These are phyloP conservation scores for Fusarium sp. DNA, from an alignment of 2,329 filamentous ascomycete genomes.

Conservation along the genomic window DNA sequence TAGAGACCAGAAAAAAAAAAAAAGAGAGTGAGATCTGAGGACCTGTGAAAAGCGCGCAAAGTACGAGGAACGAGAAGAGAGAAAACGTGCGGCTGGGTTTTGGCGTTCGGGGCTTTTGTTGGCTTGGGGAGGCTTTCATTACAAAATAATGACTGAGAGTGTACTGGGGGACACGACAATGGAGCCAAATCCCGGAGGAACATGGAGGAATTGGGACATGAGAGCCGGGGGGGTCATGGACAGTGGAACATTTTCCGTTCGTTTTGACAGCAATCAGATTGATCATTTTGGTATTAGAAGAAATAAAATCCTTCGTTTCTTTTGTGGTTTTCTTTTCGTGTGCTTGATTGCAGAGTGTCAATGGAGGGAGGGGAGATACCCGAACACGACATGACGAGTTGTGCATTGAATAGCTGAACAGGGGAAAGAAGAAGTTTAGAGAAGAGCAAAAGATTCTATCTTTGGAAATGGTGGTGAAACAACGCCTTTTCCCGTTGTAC, in stretches of 20 bases:
- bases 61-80: not conserved
- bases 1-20: not conserved
- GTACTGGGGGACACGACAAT: constrained; percentile 15
- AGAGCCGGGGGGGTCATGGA: constrained; percentile 18
- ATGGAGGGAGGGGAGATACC: not conserved
- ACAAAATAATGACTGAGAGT: constrained; percentile 4
- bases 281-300: not conserved
- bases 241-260: not conserved
- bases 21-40: not conserved
- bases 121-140: not conserved
- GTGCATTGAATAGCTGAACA: constrained; percentile 2
- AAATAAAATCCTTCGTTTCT: not conserved
- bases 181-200: constrained; percentile 21
- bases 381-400: constrained; percentile 12
- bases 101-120: constrained; percentile 5
- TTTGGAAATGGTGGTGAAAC: constrained; percentile 35
- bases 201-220: constrained; percentile 5
- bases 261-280: not conserved
- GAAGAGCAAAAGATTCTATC: constrained; percentile 18
- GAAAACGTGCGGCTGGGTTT: constrained; percentile 7
- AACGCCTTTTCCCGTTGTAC: not conserved
- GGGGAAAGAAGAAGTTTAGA: constrained; percentile 7
- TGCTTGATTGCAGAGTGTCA: constrained; percentile 4
- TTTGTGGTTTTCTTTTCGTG: not conserved
- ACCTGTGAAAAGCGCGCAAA: constrained; percentile 1